Evolutionary conservation across 2,329 filamentous ascomycete species (phyloP), one percentile per base, ranked within the genome.

Genomic region (Aspergillus sojae): DNA sequence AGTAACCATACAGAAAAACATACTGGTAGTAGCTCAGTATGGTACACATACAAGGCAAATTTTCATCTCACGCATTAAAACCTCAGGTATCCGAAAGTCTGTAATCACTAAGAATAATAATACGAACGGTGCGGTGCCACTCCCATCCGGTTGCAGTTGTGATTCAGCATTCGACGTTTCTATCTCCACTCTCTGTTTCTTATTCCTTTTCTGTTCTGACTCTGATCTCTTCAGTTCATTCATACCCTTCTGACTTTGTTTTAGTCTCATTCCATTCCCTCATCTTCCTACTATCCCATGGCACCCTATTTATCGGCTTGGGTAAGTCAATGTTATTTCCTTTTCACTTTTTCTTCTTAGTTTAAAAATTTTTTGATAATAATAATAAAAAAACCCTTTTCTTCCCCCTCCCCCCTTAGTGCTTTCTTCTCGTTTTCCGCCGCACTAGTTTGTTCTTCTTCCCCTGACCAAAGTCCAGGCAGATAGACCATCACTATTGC

Each of bases 171-270:
- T 61, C 46, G 60, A 52, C 46, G 57, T 58, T 56, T 57, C 39
- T 61, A 65, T 65, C 68, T 66, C 70, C 70, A 68, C 68, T 71
- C 68, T 69, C 66, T 67, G 65, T 68, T 67, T 68, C 66, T 45
- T 36, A 23, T 23, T 52, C 39, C 54, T 50, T 54, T 60, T 59
- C 50, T 67, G 52, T 52, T 68, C 43, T 60, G 62, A 48, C 50
- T 16, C 57, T 62, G 57, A 57, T 56, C 53, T 41, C 54, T 58
- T 60, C 53, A 43, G 57, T 59, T 46, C 46, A 39, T 28, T 11
- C 32, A 34, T 61, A 57, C 26, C 28, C 28, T 52, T 45, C 36
- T 19, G 12, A 16, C 26, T 28, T 54, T 41, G 21, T 36, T n/a
- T 59, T 48, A 14, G 11, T 26, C 16, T 48, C 21, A 55, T n/a